These are phyloP conservation scores for Stagonosporopsis tanaceti DNA, from an alignment of 2,329 filamentous ascomycete species.

Conservation along the genomic window DNA sequence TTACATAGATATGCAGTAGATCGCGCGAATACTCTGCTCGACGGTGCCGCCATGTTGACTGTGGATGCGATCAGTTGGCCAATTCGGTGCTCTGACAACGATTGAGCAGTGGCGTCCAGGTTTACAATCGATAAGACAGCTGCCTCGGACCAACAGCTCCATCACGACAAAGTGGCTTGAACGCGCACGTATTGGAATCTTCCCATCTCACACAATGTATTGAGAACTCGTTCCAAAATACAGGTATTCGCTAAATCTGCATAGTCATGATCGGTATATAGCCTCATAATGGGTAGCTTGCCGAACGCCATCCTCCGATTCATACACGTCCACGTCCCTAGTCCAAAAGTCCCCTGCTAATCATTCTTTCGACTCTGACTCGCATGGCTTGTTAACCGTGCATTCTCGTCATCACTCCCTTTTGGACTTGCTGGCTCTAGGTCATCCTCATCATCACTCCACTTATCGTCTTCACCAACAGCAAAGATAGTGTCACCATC, in stretches of 20 bases:
- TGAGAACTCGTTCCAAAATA: not conserved
- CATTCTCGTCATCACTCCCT: slow-evolving; percentile 41
- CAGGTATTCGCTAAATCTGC: slow-evolving; percentile 8
- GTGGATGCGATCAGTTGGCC: not conserved
- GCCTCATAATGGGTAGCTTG: slow-evolving; percentile 1
- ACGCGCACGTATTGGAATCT: not conserved
- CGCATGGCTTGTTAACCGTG: slow-evolving; percentile 44
- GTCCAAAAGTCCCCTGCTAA: slow-evolving; percentile 23
- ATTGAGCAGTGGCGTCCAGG: slow-evolving; percentile 25
- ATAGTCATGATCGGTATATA: slow-evolving; percentile 9
- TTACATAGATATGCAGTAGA: slow-evolving; percentile 29
- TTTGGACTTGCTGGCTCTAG: slow-evolving; percentile 64
- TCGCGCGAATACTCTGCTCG: slow-evolving; percentile 3
- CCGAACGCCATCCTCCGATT: slow-evolving; percentile 1
- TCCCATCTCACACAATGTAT: not conserved
- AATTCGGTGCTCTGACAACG: slow-evolving; percentile 21
- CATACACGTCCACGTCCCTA: slow-evolving; percentile 16
- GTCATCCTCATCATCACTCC: slow-evolving; percentile 74
- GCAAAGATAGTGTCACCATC: slow-evolving; percentile 97
- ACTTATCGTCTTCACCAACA: slow-evolving; percentile 86
- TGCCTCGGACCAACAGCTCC: slow-evolving; percentile 5
- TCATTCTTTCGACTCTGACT: slow-evolving; percentile 41
- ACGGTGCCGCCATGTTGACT: not conserved
- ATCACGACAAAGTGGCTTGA: not conserved
- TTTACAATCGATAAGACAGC: slow-evolving; percentile 17